Evolutionary conservation across 805 yeast genomes (phyloP), one percentile per base, ranked within the genome.

Genomic region (Candida pini): DNA sequence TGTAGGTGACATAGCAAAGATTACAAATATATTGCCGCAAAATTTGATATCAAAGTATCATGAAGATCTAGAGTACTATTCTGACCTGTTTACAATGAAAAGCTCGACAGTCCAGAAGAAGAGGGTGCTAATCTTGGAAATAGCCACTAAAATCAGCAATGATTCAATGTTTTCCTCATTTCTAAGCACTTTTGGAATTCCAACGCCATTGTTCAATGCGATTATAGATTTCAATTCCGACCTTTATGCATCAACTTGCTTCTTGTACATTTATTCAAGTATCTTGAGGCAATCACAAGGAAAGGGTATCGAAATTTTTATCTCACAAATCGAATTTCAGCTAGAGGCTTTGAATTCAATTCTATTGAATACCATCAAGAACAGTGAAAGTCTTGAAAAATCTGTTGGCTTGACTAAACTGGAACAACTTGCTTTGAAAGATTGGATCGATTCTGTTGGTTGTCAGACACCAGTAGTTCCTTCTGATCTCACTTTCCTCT

Each of bases 111-210:
- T 35, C 2, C 30, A 48, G 2, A 35, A 36, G 6, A 45, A 41
- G 4, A 37, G 54, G 17, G 30, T 43, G 3, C 28, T 40, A 0
- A 13, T 61, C 1, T 23, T 61, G 5, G 66, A 63, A 8, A 33
- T 57, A 6, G 48, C 51, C 3, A 28, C 51, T 20, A 52, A 42
- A 24, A 33, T 52, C 5, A 26, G 44, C 15, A 47, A 45, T 15
- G 51, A 48, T 22, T 25, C 23, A 7, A 42, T 40, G 2, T 56
- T 59, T 40, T 10, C 37, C 5, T 27, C 27, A 8, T 40, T 42
- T 28, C 9, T 53, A 3, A 38, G 37, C 15, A 27, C 30, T 4
- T 17, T 39, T 24, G 52, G 47, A 0, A n/a, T 45, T 6, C 47
- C 48, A 4, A 26, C 28, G 6, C 18, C n/a, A 3, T 23, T 46